These are phyloP conservation scores for Angophora floribunda DNA, from an alignment of 345 rosid species.

Conservation along the genomic window DNA sequence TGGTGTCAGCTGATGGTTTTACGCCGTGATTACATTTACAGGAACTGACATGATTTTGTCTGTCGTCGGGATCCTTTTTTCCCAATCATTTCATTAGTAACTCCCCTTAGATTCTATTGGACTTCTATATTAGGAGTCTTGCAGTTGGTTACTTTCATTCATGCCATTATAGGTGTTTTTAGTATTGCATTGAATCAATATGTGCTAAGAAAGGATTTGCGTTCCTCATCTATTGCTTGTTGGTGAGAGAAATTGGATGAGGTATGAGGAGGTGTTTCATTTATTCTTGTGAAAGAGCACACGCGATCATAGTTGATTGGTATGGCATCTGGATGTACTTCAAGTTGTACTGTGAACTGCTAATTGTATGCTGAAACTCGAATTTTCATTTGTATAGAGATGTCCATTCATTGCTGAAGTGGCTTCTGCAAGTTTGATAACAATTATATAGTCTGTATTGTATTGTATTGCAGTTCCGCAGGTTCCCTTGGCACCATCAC, in stretches of 20 bases:
- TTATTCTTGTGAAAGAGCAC: neutral
- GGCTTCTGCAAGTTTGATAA: neutral
- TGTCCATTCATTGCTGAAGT: neutral
- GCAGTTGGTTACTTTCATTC: neutral
- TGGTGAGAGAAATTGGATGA: neutral
- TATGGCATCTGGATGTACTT: neutral
- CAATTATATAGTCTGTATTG: neutral
- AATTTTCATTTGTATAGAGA: neutral
- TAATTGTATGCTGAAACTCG: neutral
- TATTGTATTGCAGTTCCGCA: constrained; percentile 24
- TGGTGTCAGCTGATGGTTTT: neutral
- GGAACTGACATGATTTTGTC: neutral
- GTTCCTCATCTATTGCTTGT: neutral
- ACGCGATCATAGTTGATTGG: neutral
- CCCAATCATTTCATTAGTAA: neutral
- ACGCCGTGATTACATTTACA: neutral
- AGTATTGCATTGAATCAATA: neutral
- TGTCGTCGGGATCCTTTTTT: neutral
- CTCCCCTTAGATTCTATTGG: neutral
- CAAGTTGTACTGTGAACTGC: neutral
- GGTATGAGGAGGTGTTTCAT: neutral
- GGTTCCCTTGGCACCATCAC: constrained; percentile 63
- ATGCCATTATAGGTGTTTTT: neutral
- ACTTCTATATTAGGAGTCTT: neutral
- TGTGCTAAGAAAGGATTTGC: neutral